A percentile compares a stretch with the other conserved stretches of the same genome.
These are phyloP conservation scores for Cutaneotrichosporon sp. DNA, from an alignment of 1,284 basidiomycete species.

Conservation along the genomic window DNA sequence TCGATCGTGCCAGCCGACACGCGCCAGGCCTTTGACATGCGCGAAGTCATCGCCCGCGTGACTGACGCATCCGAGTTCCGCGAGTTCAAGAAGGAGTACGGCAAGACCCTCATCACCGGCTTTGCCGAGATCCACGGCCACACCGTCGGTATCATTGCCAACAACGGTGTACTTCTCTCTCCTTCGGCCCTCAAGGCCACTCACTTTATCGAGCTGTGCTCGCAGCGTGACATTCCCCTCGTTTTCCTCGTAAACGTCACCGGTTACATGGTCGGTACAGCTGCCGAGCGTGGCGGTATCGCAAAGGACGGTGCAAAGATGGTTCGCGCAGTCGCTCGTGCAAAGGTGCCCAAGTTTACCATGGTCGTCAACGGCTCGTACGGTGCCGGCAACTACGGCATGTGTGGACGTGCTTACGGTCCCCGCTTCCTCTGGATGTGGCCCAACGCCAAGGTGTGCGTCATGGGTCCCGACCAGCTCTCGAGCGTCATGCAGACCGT, in stretches of 20 bases:
- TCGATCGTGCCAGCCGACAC: conserved; percentile 88
- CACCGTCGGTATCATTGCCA: conserved; percentile 80
- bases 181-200: conserved; percentile 90
- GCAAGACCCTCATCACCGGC: conserved; percentile 85
- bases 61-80: conserved; percentile 89
- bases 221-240: conserved; percentile 82
- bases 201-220: conserved; percentile 92
- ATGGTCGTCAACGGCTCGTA: conserved; percentile 93
- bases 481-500: conserved; percentile 89
- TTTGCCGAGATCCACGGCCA: conserved; percentile 88
- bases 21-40: conserved; percentile 85
- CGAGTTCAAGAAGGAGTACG: conserved; percentile 95
- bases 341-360: conserved; percentile 90
- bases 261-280: conserved; percentile 92
- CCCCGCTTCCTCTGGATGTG: conserved; percentile 97
- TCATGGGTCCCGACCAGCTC: conserved; percentile 92
- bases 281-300: conserved; percentile 90
- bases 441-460: conserved; percentile 94
- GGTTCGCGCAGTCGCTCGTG: conserved; percentile 92
- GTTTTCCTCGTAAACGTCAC: conserved; percentile 91
- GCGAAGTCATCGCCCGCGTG: conserved; percentile 85
- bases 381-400: conserved; percentile 86
- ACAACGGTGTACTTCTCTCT: conserved; percentile 92
- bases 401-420: conserved; percentile 88
- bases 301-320: conserved; percentile 98